A percentile compares a stretch with the other conserved stretches of the same genome.
Evolutionary conservation across 2,329 filamentous ascomycete genomes (phyloP).

Genomic region (Monosporascus sp.): DNA sequence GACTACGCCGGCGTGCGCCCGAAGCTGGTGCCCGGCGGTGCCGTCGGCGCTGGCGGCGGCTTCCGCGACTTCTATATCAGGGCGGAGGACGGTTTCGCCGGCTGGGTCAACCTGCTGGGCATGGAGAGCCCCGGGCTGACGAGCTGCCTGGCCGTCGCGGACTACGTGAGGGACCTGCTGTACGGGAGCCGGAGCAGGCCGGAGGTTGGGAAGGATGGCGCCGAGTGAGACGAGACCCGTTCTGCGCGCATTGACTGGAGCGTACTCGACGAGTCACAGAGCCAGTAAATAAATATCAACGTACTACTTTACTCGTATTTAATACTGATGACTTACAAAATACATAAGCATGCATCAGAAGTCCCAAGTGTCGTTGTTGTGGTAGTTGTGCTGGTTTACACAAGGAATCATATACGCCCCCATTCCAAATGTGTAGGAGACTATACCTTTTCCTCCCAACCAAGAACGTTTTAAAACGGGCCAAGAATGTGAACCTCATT

Average conservation of each 20-base stretch:
- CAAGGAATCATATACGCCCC: too few relatives aligned
- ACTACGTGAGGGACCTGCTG: slow-evolving; percentile 58
- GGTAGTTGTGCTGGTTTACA: too few relatives aligned
- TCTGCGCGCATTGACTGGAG: background rate
- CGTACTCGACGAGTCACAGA: too few relatives aligned
- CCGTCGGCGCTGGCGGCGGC: slow-evolving; percentile 57
- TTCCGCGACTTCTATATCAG: slow-evolving; percentile 83
- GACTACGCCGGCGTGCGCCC: slow-evolving; percentile 93
- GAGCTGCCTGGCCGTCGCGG: slow-evolving; percentile 78
- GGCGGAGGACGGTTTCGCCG: slow-evolving; percentile 70
- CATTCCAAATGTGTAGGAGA: too few relatives aligned
- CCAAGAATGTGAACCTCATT: too few relatives aligned
- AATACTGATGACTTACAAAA: background rate
- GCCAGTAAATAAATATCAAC: too few relatives aligned
- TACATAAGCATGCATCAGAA: background rate
- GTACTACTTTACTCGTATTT: too few relatives aligned
- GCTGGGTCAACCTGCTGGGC: slow-evolving; percentile 85
- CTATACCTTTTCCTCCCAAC: too few relatives aligned
- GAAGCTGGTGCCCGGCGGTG: slow-evolving; percentile 62
- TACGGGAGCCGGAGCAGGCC: slow-evolving; percentile 29
- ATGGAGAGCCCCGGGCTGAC: slow-evolving; percentile 94
- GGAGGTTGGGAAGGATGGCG: background rate
- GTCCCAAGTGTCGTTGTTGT: too few relatives aligned
- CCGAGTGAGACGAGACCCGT: too few relatives aligned
- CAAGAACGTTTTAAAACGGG: too few relatives aligned